Conservation (phyloP, 1,284 basidiomycete genomes). For the Mycosarcoma mackinlayi region DNA sequence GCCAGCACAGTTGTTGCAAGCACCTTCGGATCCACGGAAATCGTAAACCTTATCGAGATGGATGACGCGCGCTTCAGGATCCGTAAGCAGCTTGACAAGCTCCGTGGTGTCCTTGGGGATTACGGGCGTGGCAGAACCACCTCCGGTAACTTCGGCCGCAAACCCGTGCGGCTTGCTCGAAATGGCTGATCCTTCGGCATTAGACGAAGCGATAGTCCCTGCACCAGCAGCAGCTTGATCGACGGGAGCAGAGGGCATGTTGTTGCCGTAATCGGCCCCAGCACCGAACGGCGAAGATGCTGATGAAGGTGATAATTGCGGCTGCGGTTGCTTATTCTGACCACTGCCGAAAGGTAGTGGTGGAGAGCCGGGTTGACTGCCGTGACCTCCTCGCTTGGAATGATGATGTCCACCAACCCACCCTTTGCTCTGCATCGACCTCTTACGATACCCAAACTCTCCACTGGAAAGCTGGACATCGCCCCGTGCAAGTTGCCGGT, state of each 20-base stretch:
- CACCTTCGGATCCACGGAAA: slow-evolving; percentile 58
- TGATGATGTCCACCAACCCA: slow-evolving; percentile 6
- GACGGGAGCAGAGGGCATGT: slow-evolving; percentile 9
- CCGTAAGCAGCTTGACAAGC: slow-evolving; percentile 65
- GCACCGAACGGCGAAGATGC: neutral
- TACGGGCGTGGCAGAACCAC: slow-evolving; percentile 65
- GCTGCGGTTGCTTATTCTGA: neutral
- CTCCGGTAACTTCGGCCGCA: slow-evolving; percentile 68
- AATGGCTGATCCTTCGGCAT: neutral
- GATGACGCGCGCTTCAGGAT: slow-evolving; percentile 67
- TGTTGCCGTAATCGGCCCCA: slow-evolving; percentile 7
- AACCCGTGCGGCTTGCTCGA: slow-evolving; percentile 38
- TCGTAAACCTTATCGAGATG: slow-evolving; percentile 67
- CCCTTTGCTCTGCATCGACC: neutral
- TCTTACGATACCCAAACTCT: slow-evolving; percentile 9
- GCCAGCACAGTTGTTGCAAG: slow-evolving; percentile 61
- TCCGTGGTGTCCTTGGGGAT: slow-evolving; percentile 66
- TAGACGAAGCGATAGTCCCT: neutral
- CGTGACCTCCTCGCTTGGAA: neutral
- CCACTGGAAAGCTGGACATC: neutral
- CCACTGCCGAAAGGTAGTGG: neutral
- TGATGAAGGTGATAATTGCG: no score
- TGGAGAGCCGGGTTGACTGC: neutral
- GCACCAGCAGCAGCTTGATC: neutral
- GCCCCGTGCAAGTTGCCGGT: neutral